phyloP scores from a whole-genome alignment of 768 basidiomycete genomes.

The Kwoniella pini region DNA sequence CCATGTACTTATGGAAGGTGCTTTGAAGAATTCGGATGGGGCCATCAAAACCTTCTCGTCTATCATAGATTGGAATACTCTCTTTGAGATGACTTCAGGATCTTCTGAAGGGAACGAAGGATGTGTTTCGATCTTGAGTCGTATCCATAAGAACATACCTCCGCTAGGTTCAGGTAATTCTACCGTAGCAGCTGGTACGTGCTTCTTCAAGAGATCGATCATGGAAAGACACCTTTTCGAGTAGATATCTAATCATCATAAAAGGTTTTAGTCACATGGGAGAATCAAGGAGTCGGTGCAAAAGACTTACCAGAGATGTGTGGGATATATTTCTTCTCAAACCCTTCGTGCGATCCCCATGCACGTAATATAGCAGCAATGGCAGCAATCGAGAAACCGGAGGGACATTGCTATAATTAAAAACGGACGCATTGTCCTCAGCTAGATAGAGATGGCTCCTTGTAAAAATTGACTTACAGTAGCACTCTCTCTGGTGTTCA shows the following conservation, averaged over 20 bases:
- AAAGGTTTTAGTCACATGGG: background rate
- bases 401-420: conserved; percentile 28
- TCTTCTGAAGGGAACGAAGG: conserved; percentile 7
- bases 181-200: conserved; percentile 6
- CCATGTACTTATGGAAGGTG: conserved; percentile 11
- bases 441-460: background rate
- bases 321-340: conserved; percentile 43
- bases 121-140: conserved; percentile 23
- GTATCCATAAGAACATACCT: conserved; percentile 31
- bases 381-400: conserved; percentile 38
- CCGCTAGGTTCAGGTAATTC: conserved; percentile 20
- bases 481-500: conserved; percentile 35
- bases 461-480: conserved; percentile 24
- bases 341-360: conserved; percentile 44
- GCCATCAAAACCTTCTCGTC: conserved; percentile 22
- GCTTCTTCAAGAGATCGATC: conserved; percentile 17
- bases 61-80: conserved; percentile 20
- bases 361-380: conserved; percentile 38
- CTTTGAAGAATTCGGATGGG: conserved; percentile 25
- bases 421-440: background rate
- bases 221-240: conserved; percentile 30
- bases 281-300: background rate
- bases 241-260: conserved; percentile 33
- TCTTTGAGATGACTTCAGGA: conserved; percentile 21
- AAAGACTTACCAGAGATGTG: conserved; percentile 37